phyloP scores from a whole-genome alignment of 768 basidiomycete genomes.

The Mycena floridula region DNA sequence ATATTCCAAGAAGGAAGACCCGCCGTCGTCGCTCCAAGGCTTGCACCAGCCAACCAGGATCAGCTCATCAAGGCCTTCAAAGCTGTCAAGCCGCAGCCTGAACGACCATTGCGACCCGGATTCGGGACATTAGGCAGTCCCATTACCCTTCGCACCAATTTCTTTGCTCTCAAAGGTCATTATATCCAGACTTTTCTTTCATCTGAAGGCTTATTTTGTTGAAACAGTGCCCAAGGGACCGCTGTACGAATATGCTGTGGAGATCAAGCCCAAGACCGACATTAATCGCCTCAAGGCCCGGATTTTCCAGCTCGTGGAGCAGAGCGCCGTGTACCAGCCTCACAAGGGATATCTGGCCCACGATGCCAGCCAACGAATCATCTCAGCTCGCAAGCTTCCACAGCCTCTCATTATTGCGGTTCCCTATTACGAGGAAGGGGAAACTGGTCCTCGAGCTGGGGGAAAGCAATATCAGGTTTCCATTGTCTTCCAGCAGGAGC shows the following conservation, averaged over 20 bases:
- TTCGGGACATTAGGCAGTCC: conserved; percentile 45
- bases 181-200: background rate
- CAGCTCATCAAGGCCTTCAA: conserved; percentile 35
- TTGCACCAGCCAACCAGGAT: conserved; percentile 17
- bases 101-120: conserved; percentile 48
- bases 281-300: conserved; percentile 39
- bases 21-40: conserved; percentile 4
- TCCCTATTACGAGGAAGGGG: conserved; percentile 36
- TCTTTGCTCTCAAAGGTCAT: conserved; percentile 42
- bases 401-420: conserved; percentile 36
- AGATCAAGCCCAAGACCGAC: conserved; percentile 41
- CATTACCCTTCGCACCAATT: conserved; percentile 54
- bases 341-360: conserved; percentile 44
- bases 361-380: conserved; percentile 39
- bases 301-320: conserved; percentile 51
- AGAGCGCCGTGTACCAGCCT: conserved; percentile 24
- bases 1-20: conserved; percentile 34
- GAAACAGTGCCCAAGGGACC: conserved; percentile 33
- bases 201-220: background rate
- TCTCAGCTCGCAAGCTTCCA: conserved; percentile 38
- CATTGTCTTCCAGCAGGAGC: conserved; percentile 34
- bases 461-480: conserved; percentile 37
- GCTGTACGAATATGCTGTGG: conserved; percentile 52
- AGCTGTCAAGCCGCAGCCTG: conserved; percentile 21
- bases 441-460: conserved; percentile 24